Base-by-base conservation (phyloP, 345 rosid species). In the Euclidium syriacum region DNA sequence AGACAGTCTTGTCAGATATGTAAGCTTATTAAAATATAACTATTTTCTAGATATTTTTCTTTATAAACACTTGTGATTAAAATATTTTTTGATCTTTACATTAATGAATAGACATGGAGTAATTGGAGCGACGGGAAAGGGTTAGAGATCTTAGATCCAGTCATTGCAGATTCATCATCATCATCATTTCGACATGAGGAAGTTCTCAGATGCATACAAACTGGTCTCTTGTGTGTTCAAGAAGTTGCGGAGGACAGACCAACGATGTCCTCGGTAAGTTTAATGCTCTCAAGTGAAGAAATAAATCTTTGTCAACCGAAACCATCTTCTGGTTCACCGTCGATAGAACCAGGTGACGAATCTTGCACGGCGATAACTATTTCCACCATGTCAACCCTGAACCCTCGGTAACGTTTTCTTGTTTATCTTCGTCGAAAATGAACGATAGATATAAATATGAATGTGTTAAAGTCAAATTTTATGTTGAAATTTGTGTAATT, bases 81-180 rank as follows among this genome's bases (percentile, higher is more conserved):
- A n/a, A n/a, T n/a, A n/a, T n/a, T n/a, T n/a, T n/a, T n/a, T n/a
- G n/a, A n/a, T n/a, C n/a, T n/a, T n/a, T n/a, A n/a, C n/a, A n/a
- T n/a, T n/a, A n/a, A n/a, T n/a, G n/a, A n/a, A 47, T 68, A 82
- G 80, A 75, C 71, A 4, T 80, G 83, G 85, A 64, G 66, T 10
- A 52, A 53, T 17, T 80, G 79, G 80, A 72, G 57, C n/a, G 57
- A 78, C 10, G 73, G 76, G 8, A 62, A 71, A 36, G 79, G 68
- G 10, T 25, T 69, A 67, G 58, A 79, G 29, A 51, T 81, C 16
- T 7, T 81, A 34, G 84, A 83, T 52, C 73, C 79, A 9, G 29
- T 58, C 35, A 5, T 80, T 11, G 53, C 5, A 27, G 23, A 4
- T 0, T 41, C 52, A 16, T 49, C 67, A 1, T 75, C 66, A 0